Evolutionary conservation across 129 eudicot species (phyloP).

Genomic region (Tanacetum coccineum): DNA sequence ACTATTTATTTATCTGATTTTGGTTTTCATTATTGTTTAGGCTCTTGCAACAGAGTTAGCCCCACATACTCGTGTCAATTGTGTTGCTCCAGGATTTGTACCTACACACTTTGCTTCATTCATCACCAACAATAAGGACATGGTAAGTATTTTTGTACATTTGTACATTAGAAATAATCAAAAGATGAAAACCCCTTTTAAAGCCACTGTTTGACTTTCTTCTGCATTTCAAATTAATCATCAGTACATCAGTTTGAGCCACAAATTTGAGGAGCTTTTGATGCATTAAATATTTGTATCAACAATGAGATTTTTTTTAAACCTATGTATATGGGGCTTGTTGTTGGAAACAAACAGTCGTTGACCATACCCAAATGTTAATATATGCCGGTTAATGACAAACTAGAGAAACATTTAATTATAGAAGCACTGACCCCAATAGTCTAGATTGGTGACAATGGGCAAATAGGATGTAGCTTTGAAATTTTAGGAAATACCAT

Average conservation of each 20-base stretch:
- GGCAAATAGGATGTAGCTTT: background rate
- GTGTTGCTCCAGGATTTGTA: slow-evolving; percentile 92
- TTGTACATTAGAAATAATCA: too few species aligned
- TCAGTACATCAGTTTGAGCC: too few species aligned
- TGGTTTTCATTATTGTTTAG: slow-evolving; percentile 29
- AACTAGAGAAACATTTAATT: too few species aligned
- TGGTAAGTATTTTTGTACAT: slow-evolving; percentile 38
- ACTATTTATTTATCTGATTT: background rate
- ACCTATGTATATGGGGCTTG: background rate
- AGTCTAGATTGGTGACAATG: too few species aligned
- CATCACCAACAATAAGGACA: slow-evolving; percentile 34
- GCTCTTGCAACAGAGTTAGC: slow-evolving; percentile 94
- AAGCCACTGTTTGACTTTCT: too few species aligned
- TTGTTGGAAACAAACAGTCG: too few species aligned
- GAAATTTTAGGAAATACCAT: background rate
- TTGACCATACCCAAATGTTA: too few species aligned
- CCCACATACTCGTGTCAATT: slow-evolving; percentile 86
- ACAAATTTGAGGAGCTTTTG: background rate
- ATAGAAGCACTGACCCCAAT: too few species aligned
- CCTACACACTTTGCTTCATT: slow-evolving; percentile 77
- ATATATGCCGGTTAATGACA: too few species aligned
- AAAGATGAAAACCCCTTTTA: too few species aligned
- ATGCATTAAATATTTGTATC: background rate
- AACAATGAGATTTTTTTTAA: background rate
- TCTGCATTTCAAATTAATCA: too few species aligned